Evolutionary conservation across 2,329 filamentous ascomycete genomes (phyloP), one percentile per base, ranked within the genome.

Genomic region (Stagonosporopsis rhizophila): DNA sequence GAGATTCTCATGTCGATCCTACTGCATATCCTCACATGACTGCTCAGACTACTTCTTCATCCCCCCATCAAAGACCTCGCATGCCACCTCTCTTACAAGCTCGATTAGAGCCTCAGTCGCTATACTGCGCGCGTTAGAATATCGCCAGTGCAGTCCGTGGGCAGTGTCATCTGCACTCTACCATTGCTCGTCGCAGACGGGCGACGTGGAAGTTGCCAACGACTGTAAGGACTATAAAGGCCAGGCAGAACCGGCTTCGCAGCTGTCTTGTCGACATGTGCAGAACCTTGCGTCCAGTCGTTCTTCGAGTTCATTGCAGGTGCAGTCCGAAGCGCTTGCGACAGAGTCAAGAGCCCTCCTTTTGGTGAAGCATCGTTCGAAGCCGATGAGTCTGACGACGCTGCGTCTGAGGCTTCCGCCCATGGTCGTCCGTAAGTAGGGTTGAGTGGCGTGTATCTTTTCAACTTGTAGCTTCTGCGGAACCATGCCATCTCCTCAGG

Each of bases 401-500:
- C 12, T 9, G 3, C 14, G 5, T 11, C 22, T 27, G 34, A 15
- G 3, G 9, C 11, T n/a, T 25, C 28, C 3, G 34, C 8, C 32
- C 15, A 47, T 8, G 22, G 44, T 2, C 11, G 15, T 17, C 35
- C 49, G n/a, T 28, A 15, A 6, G 5, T 41, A 4, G 42, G 22
- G 25, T 53, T 41, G n/a, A 42, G 37, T 4, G 50, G 50, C 5
- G 42, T 30, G 22, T 35, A 22, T 22, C 37, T 46, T 9, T 14
- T 47, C 15, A 46, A 9, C 17, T 53, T 53, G 28, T 47, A 53
- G 17, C 42, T 37, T 28, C 50, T 53, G 7, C 20, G 9, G 17
- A 32, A 27, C 50, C 37, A 53, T 5, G 20, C 22, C 2, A 34
- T 5, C 20, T 23, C 22, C 9, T 41, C 42, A 28, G 37, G 6